Evolutionary conservation across 768 basidiomycete genomes (phyloP).

Genomic region (Boletales sp.): DNA sequence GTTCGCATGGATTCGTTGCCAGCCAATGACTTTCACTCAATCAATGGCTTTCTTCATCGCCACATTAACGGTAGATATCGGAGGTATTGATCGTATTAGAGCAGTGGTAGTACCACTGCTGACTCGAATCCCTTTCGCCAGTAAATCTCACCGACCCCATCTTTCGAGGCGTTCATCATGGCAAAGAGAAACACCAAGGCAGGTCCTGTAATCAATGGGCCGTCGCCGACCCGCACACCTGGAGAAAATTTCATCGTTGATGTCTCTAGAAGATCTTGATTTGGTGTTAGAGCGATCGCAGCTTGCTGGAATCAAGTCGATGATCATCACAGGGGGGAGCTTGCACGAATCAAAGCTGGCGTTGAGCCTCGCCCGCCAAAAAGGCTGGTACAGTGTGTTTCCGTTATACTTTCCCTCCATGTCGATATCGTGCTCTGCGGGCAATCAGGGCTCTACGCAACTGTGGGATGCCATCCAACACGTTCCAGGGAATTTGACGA

Average conservation of each 20-base stretch:
- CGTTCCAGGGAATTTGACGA: conserved; percentile 65
- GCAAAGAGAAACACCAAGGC: conserved; percentile 51
- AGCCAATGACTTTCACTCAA: neutral
- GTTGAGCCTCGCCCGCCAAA: conserved; percentile 54
- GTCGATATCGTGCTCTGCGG: neutral
- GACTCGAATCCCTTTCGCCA: conserved; percentile 11
- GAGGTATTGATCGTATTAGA: conserved; percentile 24
- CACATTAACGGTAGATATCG: conserved; percentile 32
- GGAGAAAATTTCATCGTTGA: neutral
- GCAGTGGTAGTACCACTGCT: neutral
- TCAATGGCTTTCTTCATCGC: neutral
- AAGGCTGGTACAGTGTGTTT: conserved; percentile 34
- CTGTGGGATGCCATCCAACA: conserved; percentile 80
- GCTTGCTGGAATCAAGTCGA: conserved; percentile 58
- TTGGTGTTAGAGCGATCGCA: conserved; percentile 54
- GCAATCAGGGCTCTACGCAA: conserved; percentile 57
- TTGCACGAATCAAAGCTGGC: conserved; percentile 61
- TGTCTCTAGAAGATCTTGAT: conserved; percentile 55
- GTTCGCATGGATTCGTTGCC: conserved; percentile 11
- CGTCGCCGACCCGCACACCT: neutral
- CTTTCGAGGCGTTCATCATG: conserved; percentile 50
- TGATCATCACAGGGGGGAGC: conserved; percentile 77
- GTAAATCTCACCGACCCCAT: conserved; percentile 58
- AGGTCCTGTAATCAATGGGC: conserved; percentile 1
- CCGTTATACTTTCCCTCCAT: neutral